Base-by-base conservation (phyloP, 2,329 filamentous ascomycete species). In the Seiridium cupressi region DNA sequence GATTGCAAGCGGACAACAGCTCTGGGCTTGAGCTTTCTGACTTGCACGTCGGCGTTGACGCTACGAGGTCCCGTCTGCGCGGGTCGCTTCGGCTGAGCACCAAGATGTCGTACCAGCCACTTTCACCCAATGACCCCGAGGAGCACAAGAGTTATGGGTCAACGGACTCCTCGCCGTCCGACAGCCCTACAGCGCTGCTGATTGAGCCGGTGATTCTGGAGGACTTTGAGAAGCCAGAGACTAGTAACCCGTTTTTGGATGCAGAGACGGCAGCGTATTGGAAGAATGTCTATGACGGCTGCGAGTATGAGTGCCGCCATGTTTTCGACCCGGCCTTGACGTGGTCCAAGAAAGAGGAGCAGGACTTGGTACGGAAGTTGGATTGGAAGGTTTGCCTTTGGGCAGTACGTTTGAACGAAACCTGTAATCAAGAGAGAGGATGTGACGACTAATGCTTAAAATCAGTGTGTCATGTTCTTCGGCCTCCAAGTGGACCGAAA, bases 401-500 rank as follows among this genome's bases (percentile, higher is more conserved):
- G 76, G 75, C 76, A 54, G 73, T 76, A 70, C n/a, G 64, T 26
- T 60, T 51, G 5, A 9, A 9, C 34, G 5, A 31, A 32, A 10
- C 7, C 7, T 42, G 7, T 1, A 7, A 7, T 13, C 13, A 8
- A 7, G 38, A 42, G 7, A 42, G 7, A 32, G 44, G 10, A 6
- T 7, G 10, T 34, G 13, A 38, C 34, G 40, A 32, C 55, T 64
- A 55, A 64, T 57, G 9, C 3, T 46, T 26, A 36, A 2, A 36
- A 36, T 11, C 72, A 58, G 69, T 86, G 83, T 61, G 63, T 87
- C 40, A 87, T 87, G 71, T 88, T 88, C 68, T 86, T 87, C 64
- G 82, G 81, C 1, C 76, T 89, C 4, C 82, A 89, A 64, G 74
- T 88, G 31, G 85, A 89, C 70, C 77, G 86, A 18, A 80, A 81